Percentiles rank a stretch among this genome's conserved stretches.
These are phyloP conservation scores for Pichia cephalocereana DNA, from an alignment of 805 yeast species.

Conservation along the genomic window DNA sequence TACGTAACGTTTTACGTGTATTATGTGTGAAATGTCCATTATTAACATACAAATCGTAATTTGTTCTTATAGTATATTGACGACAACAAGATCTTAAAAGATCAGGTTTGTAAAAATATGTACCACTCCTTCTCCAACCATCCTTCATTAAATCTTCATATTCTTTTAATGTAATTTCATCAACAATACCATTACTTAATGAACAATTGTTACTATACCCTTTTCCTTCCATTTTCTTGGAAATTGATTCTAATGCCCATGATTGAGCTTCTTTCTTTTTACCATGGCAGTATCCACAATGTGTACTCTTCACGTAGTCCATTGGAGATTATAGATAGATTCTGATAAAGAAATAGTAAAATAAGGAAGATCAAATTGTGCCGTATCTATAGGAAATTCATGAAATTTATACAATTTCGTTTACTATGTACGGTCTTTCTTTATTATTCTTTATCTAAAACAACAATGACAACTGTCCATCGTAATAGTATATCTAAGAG, in stretches of 20 bases:
- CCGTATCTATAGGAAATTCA: no score
- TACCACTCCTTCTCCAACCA: constrained; percentile 78
- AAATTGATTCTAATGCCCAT: constrained; percentile 21
- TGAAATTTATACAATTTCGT: no score
- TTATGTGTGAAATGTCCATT: constrained; percentile 42
- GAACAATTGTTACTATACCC: constrained; percentile 19
- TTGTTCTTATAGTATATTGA: constrained; percentile 67
- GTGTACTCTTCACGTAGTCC: constrained; percentile 31
- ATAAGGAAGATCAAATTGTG: no score
- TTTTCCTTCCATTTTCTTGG: constrained; percentile 4
- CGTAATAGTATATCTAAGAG: constrained; percentile 4
- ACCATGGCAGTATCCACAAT: constrained; percentile 69
- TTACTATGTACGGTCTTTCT: no score
- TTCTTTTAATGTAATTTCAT: constrained; percentile 29
- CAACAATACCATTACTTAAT: constrained; percentile 15
- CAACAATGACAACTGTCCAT: neutral
- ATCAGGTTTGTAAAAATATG: constrained; percentile 50
- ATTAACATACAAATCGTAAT: constrained; percentile 29
- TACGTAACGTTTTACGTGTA: constrained; percentile 53
- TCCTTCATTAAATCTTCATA: constrained; percentile 61
- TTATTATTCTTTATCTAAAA: no score
- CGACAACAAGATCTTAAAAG: constrained; percentile 67
- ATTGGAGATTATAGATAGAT: neutral
- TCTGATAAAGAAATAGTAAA: no score
- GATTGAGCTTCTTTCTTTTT: constrained; percentile 22